Evolutionary conservation across 305 asterid genomes (phyloP).

Genomic region (Ajuga reptans): DNA sequence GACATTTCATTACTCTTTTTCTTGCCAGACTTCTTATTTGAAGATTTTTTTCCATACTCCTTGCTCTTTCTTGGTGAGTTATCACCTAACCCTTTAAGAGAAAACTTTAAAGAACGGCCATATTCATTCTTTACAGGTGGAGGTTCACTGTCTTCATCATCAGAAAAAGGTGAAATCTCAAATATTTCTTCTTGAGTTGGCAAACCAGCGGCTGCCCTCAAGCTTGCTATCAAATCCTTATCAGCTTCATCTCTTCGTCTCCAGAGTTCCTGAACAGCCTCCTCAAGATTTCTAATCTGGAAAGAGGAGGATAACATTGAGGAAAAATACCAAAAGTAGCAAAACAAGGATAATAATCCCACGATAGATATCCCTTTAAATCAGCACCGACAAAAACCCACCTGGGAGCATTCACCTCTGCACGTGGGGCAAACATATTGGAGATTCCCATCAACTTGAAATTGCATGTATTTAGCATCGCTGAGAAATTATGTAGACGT

Average conservation of each 20-base stretch:
- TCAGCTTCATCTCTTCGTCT: slow-evolving; percentile 86
- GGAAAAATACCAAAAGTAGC: background rate
- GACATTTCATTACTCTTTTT: slow-evolving; percentile 44
- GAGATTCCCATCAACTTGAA: slow-evolving; percentile 87
- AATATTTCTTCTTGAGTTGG: slow-evolving; percentile 89
- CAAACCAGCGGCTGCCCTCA: slow-evolving; percentile 91
- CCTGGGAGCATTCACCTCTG: slow-evolving; percentile 88
- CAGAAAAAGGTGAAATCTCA: slow-evolving; percentile 74
- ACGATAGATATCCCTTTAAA: slow-evolving; percentile 13
- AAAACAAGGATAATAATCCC: slow-evolving; percentile 7
- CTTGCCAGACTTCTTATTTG: slow-evolving; percentile 62
- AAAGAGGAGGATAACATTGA: background rate
- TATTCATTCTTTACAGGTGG: slow-evolving; percentile 39
- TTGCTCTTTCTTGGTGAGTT: slow-evolving; percentile 68
- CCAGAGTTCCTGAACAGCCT: slow-evolving; percentile 98
- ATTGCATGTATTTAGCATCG: slow-evolving; percentile 79
- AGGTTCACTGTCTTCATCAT: slow-evolving; percentile 75
- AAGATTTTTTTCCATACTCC: slow-evolving; percentile 60
- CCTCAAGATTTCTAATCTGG: slow-evolving; percentile 72
- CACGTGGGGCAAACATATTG: slow-evolving; percentile 83
- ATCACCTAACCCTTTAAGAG: slow-evolving; percentile 63
- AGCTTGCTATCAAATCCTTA: slow-evolving; percentile 66
- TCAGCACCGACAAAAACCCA: slow-evolving; percentile 26
- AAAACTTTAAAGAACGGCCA: slow-evolving; percentile 69
- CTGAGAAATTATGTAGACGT: slow-evolving; percentile 36